Percentiles rank a stretch among this genome's conserved stretches.
These are phyloP conservation scores for Fusarium napiforme DNA, from an alignment of 2,329 filamentous ascomycete genomes.

Conservation along the genomic window DNA sequence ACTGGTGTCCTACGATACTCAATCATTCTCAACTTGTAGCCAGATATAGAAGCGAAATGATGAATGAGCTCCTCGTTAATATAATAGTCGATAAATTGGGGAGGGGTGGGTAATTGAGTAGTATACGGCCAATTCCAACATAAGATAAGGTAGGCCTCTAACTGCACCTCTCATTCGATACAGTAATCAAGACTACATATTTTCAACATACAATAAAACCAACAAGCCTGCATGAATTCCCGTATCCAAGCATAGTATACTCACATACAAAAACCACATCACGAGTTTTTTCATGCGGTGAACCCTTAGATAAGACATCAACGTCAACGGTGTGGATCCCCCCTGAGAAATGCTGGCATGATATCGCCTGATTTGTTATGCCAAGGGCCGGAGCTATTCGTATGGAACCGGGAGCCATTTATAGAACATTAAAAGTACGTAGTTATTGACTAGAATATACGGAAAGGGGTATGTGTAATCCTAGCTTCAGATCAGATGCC, in stretches of 20 bases:
- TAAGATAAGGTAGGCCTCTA: too few species aligned
- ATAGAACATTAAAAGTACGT: conserved; percentile 33
- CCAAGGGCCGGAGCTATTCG: conserved; percentile 3
- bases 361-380: conserved; percentile 21
- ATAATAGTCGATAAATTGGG: neutral
- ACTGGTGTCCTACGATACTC: neutral
- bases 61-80: neutral
- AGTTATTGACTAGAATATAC: conserved; percentile 42
- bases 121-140: neutral
- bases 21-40: neutral
- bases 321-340: conserved; percentile 8
- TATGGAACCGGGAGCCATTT: conserved; percentile 16
- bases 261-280: neutral
- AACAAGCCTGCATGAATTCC: neutral
- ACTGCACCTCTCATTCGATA: neutral
- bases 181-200: neutral
- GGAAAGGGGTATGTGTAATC: conserved; percentile 45
- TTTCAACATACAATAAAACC: neutral
- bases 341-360: conserved; percentile 14
- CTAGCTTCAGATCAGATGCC: conserved; percentile 33
- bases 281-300: conserved; percentile 11
- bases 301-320: conserved; percentile 1
- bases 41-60: neutral
- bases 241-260: neutral
- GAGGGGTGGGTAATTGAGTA: neutral